phyloP scores from a whole-genome alignment of 129 eudicot species.

The Mikania micrantha region DNA sequence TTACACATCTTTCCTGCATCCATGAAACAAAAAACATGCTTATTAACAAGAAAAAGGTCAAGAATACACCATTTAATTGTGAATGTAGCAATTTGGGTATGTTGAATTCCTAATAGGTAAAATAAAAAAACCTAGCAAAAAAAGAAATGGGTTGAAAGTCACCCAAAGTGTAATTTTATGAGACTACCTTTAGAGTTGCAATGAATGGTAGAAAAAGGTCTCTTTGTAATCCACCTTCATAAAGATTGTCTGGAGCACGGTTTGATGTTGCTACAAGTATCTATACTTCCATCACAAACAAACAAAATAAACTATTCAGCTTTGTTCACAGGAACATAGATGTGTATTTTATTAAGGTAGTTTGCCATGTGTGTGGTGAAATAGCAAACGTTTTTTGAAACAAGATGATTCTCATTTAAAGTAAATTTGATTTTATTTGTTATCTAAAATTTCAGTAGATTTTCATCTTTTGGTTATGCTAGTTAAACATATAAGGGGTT shows the following conservation, averaged over 20 bases:
- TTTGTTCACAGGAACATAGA: conserved; percentile 1
- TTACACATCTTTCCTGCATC: conserved; percentile 85
- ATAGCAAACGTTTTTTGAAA: not conserved
- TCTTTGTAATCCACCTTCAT: conserved; percentile 91
- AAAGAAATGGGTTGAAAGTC: not conserved
- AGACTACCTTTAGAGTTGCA: conserved; percentile 72
- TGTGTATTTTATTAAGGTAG: not conserved
- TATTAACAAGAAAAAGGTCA: not conserved
- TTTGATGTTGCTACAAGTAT: conserved; percentile 95
- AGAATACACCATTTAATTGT: not conserved
- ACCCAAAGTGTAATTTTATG: not conserved
- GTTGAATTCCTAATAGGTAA: not conserved
- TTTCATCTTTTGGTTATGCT: not conserved
- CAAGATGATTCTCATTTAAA: not conserved
- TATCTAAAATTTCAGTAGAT: not conserved
- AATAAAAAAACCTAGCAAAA: not conserved
- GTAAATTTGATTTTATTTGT: not conserved
- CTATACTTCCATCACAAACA: conserved; percentile 42
- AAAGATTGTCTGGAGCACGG: conserved; percentile 93
- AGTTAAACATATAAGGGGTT: not conserved
- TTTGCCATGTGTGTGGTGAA: not conserved
- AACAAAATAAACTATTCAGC: not conserved
- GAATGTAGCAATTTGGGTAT: not conserved
- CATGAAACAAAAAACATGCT: conserved; percentile 12
- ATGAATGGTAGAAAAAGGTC: conserved; percentile 95